Base-by-base conservation (phyloP, 2,329 filamentous ascomycete species). In the Chaetomium globosum region DNA sequence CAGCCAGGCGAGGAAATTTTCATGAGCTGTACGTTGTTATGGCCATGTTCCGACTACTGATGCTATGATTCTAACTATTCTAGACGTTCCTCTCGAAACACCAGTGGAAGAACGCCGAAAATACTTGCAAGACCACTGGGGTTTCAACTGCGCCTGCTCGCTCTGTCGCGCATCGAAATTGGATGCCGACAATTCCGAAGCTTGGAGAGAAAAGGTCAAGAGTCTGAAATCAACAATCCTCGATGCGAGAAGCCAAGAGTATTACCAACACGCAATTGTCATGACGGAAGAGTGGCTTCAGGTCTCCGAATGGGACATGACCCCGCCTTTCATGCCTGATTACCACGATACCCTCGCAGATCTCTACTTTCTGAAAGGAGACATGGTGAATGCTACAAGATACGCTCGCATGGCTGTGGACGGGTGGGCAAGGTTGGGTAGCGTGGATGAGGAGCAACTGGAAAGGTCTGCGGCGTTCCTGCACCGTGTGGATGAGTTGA, bases 1-100 rank as follows among this genome's bases (percentile, higher is more conserved):
- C 61, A 72, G 53, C 62, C 68, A 0, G 74, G 74, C 3, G 71
- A 75, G 16, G 74, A 75, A 59, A 72, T 76, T 30, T 51, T 65
- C 9, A 71, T 76, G 57, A 75, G 70, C 68, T 75, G 74, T 74
- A 66, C 26, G 73, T 61, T 19, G 10, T 26, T 3, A 5, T n/a
- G 9, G 7, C 8, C 1, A 21, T 48, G 4, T 5, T 39, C 31
- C 8, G 3, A 23, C 19, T 9, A 16, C 10, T 21, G 10, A 30
- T 31, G 23, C 8, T 8, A 13, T 19, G 21, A 30, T 31, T 1
- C 23, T 46, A 12, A 26, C 13, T 19, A 2, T 12, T 31, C 1
- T 8, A 74, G 73, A 74, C 30, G 67, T 69, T 6, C 70, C 73
- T 12, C 63, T 73, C 16, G 64, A 62, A 23, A 68, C 66, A 2